These are phyloP conservation scores for Rhodomyrtus tomentosa DNA, from an alignment of 345 rosid genomes.

Conservation along the genomic window DNA sequence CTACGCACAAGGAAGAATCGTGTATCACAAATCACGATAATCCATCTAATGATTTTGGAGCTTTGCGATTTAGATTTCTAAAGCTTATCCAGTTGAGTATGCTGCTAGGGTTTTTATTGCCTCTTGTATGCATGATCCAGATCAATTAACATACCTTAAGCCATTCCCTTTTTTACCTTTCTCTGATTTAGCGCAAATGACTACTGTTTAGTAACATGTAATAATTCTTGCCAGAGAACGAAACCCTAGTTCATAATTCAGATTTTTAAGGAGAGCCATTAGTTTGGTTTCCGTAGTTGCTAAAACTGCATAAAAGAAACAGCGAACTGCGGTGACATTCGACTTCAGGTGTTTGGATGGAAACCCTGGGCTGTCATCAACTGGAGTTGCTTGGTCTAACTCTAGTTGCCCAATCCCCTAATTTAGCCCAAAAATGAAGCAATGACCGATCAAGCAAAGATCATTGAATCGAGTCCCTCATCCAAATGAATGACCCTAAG, in stretches of 20 bases:
- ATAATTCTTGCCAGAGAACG: not conserved
- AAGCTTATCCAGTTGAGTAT: not conserved
- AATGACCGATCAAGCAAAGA: not conserved
- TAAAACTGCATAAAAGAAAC: not conserved
- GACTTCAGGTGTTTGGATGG: not conserved
- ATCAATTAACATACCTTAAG: not conserved
- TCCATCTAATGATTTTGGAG: not conserved
- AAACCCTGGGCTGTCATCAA: not conserved
- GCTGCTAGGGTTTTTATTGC: not conserved
- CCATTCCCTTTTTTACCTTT: not conserved
- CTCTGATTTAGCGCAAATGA: not conserved
- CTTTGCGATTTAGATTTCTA: not conserved
- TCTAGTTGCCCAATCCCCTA: not conserved
- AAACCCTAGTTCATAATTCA: not conserved
- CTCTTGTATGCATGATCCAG: not conserved
- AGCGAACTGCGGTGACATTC: not conserved
- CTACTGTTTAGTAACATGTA: not conserved
- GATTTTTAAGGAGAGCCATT: not conserved
- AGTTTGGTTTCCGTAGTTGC: not conserved
- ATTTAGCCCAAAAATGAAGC: not conserved
- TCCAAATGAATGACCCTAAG: not conserved
- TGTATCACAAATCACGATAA: not conserved
- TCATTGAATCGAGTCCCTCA: not conserved
- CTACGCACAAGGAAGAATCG: not conserved
- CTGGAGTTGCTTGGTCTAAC: not conserved